phyloP scores from a whole-genome alignment of 805 yeast genomes.

The Barnettozyma wickerhamii region DNA sequence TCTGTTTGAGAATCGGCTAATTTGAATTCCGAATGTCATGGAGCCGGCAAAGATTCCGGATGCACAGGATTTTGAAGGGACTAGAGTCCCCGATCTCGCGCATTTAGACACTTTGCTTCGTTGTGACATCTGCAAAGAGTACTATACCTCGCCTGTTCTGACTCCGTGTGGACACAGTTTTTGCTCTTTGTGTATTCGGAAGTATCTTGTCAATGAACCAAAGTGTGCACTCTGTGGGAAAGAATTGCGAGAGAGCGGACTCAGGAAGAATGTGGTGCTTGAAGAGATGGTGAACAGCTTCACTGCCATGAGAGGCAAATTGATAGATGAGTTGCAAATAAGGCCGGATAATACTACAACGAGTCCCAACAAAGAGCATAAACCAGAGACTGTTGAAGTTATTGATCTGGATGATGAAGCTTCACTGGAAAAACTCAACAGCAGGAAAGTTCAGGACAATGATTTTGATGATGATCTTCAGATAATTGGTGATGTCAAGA shows the following conservation, averaged over 20 bases:
- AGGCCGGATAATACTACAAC: background rate
- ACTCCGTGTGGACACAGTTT: slow-evolving; percentile 87
- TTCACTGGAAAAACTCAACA: background rate
- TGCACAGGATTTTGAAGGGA: slow-evolving; percentile 64
- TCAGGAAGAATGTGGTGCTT: slow-evolving; percentile 62
- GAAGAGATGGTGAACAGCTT: slow-evolving; percentile 66
- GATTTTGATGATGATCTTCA: slow-evolving; percentile 27
- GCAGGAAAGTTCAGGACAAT: slow-evolving; percentile 11
- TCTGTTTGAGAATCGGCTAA: no score
- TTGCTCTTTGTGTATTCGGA: slow-evolving; percentile 82
- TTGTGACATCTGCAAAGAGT: slow-evolving; percentile 87
- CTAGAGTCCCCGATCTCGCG: slow-evolving; percentile 50
- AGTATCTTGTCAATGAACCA: slow-evolving; percentile 53
- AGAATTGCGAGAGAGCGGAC: slow-evolving; percentile 63
- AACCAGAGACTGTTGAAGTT: slow-evolving; percentile 3
- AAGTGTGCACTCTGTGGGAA: slow-evolving; percentile 77
- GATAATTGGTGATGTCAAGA: slow-evolving; percentile 26
- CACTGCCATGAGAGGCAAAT: slow-evolving; percentile 34
- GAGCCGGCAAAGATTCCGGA: slow-evolving; percentile 36
- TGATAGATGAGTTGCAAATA: slow-evolving; percentile 30
- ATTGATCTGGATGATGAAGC: slow-evolving; percentile 18
- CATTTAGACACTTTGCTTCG: slow-evolving; percentile 68
- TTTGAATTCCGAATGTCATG: no score
- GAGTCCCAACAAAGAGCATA: no score
- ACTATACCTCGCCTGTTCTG: slow-evolving; percentile 70